Evolutionary conservation across 805 yeast species (phyloP).

Genomic region (Metschnikowia koreensis): DNA sequence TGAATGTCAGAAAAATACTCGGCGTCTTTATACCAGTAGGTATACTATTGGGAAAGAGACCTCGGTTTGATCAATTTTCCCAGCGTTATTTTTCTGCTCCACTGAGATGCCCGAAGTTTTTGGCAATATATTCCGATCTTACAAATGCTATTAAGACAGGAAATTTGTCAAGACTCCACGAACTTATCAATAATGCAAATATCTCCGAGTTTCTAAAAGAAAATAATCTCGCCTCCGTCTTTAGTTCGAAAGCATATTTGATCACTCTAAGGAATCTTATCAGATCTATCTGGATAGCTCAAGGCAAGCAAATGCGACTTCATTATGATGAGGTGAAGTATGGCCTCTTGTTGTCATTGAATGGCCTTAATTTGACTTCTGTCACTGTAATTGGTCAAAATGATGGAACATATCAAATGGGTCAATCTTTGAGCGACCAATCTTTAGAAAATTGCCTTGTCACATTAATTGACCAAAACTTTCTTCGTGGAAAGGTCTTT

Average conservation of each 20-base stretch:
- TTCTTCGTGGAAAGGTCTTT: slow-evolving; percentile 51
- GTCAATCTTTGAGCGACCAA: slow-evolving; percentile 29
- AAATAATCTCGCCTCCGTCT: slow-evolving; percentile 39
- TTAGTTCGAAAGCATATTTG: slow-evolving; percentile 46
- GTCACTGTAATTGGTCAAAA: slow-evolving; percentile 5
- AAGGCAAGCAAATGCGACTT: slow-evolving; percentile 26
- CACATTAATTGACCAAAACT: slow-evolving; percentile 51
- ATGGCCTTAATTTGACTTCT: slow-evolving; percentile 11
- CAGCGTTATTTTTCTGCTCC: slow-evolving; percentile 17
- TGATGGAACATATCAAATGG: not conserved
- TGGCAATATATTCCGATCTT: slow-evolving; percentile 38
- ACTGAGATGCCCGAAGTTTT: slow-evolving; percentile 20
- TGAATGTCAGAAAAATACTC: slow-evolving; percentile 43
- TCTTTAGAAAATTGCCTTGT: slow-evolving; percentile 51
- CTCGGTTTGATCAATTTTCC: slow-evolving; percentile 27
- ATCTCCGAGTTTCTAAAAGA: slow-evolving; percentile 37
- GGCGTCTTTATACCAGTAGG: slow-evolving; percentile 52
- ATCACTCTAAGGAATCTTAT: slow-evolving; percentile 47
- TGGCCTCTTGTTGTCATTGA: slow-evolving; percentile 21
- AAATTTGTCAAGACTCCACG: slow-evolving; percentile 35
- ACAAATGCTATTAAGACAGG: slow-evolving; percentile 42
- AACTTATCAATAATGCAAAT: slow-evolving; percentile 20
- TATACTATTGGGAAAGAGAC: slow-evolving; percentile 53
- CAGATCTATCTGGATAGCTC: slow-evolving; percentile 30
- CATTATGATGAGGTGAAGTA: slow-evolving; percentile 27